A percentile compares a stretch with the other conserved stretches of the same genome.
These are phyloP conservation scores for Boletales sp. DNA, from an alignment of 768 basidiomycete species.

Conservation along the genomic window DNA sequence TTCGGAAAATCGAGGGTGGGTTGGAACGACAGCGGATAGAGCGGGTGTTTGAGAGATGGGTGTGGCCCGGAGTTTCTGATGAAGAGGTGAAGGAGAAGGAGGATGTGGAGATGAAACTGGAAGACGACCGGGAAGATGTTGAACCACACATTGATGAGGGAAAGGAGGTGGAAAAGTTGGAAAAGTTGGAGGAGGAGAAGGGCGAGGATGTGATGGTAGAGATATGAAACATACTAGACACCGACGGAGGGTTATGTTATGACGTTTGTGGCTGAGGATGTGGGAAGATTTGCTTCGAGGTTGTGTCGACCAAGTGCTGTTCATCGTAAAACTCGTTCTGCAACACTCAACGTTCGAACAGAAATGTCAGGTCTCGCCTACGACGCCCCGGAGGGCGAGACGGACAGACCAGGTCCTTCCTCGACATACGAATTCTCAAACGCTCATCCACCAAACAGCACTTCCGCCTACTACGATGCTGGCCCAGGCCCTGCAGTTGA, in stretches of 20 bases:
- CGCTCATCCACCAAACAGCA: constrained; percentile 6
- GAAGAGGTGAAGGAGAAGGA: constrained; percentile 2
- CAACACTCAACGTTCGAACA: too few relatives aligned
- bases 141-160: constrained; percentile 2
- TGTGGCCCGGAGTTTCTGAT: constrained; percentile 37
- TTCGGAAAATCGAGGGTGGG: constrained; percentile 52
- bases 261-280: neutral
- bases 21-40: constrained; percentile 72
- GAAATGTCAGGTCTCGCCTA: constrained; percentile 31
- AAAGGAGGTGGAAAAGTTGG: constrained; percentile 7
- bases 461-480: neutral
- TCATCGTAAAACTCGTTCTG: too few relatives aligned
- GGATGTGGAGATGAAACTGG: constrained; percentile 32
- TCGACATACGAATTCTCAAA: constrained; percentile 3
- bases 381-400: constrained; percentile 19
- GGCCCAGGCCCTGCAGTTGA: constrained; percentile 1
- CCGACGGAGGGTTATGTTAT: too few relatives aligned
- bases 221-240: constrained; percentile 6
- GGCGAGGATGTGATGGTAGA: constrained; percentile 16
- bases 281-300: too few relatives aligned
- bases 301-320: too few relatives aligned
- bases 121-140: constrained; percentile 12
- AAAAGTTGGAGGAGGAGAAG: neutral
- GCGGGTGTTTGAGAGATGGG: constrained; percentile 65
- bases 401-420: constrained; percentile 6